Evolutionary conservation across 352 stramenopile genomes (phyloP), one percentile per base, ranked within the genome.

Genomic region (Blastocystis sp.): DNA sequence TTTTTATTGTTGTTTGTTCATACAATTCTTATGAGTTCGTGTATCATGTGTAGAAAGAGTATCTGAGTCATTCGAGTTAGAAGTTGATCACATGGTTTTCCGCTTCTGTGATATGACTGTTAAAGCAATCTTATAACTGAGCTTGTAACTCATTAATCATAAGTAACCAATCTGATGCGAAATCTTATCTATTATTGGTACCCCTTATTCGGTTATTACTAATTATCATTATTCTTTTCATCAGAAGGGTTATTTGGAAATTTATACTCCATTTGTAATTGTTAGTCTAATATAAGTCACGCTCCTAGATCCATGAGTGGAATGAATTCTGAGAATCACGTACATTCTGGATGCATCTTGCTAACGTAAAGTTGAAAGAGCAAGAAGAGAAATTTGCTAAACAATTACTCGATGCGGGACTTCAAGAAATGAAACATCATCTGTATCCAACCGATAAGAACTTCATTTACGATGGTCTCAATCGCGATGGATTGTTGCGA

Each of bases 401-500:
- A 42, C 24, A 49, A 19, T 29, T 83, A 0, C 2, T 66, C 1
- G n/a, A 43, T 35, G 71, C 57, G 1, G 71, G 71, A 51, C 51
- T 32, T 12, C 24, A 43, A 14, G 71, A 83, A 37, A 21, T 83
- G 35, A 29, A 65, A 35, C 19, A n/a, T 39, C 49, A 37, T 21
- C 49, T 83, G 24, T 83, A 83, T 32, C 71, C 71, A 52, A 19
- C 42, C 9, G 54, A 66, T 6, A 66, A 83, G 46, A 83, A 83
- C 51, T 39, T 83, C 0, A 65, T 83, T 37, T 83, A 83, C 29
- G 71, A 83, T 21, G 71, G 71, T 32, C 51, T 83, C 21, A 32
- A 59, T 35, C 42, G 49, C 14, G 46, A 35, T 6, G 51, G 58
- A 43, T 42, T 83, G 1, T 14, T 83, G 21, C 32, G 66, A 59